Percentiles rank a stretch among this genome's conserved stretches.
Evolutionary conservation across 2,329 filamentous ascomycete species (phyloP).

Genomic region (Fusarium sp.): DNA sequence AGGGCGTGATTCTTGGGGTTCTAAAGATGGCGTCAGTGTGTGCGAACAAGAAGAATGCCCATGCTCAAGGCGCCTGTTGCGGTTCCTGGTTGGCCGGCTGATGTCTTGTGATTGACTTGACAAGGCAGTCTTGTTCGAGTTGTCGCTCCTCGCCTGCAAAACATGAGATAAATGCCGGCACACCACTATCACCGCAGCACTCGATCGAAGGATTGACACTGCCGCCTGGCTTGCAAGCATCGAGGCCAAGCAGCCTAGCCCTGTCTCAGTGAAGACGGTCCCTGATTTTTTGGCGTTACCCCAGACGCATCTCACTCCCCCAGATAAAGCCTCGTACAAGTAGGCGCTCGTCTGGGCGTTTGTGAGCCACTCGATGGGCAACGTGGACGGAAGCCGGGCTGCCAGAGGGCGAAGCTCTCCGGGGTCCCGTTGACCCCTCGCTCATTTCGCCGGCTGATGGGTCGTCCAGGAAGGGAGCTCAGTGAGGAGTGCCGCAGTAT

Average conservation of each 20-base stretch:
- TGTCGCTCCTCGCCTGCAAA: not conserved
- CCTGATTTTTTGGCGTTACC: conserved; percentile 36
- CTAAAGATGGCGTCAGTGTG: conserved; percentile 34
- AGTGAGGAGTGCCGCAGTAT: conserved; percentile 21
- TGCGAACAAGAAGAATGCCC: conserved; percentile 9
- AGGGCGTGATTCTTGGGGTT: conserved; percentile 24
- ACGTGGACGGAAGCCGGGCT: conserved; percentile 39
- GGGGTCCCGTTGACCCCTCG: not conserved
- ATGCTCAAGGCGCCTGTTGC: conserved; percentile 4
- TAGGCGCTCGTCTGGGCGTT: conserved; percentile 13
- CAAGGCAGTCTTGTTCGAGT: not conserved
- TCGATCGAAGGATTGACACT: not conserved
- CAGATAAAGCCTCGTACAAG: conserved; percentile 29
- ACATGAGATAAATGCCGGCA: conserved; percentile 1
- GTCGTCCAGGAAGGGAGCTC: conserved; percentile 30
- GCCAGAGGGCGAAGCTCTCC: conserved; percentile 24
- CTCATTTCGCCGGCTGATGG: conserved; percentile 23
- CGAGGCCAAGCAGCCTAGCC: conserved; percentile 7
- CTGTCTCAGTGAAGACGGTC: conserved; percentile 10
- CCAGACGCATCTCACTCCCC: conserved; percentile 38
- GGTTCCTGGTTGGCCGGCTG: not conserved
- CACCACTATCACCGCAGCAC: conserved; percentile 4
- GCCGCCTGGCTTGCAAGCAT: not conserved
- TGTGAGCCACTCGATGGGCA: conserved; percentile 43
- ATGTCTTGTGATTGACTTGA: conserved; percentile 11